phyloP scores from a whole-genome alignment of 495 filamentous ascomycete species.

The Hypoxylon perforatum region DNA sequence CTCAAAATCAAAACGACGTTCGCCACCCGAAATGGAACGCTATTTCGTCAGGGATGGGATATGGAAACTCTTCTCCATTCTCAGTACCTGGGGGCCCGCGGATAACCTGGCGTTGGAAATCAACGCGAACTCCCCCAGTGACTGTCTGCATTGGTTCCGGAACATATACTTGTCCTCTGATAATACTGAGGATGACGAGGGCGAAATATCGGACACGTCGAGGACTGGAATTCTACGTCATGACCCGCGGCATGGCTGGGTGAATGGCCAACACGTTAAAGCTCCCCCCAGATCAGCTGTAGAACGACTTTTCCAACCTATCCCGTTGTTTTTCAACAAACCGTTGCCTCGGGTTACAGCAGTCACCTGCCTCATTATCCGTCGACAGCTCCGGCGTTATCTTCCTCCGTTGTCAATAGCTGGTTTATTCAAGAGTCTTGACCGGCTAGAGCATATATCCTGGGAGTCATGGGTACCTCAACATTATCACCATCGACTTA shows the following conservation, averaged over 20 bases:
- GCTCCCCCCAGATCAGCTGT: conserved; percentile 30
- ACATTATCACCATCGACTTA: too few species aligned
- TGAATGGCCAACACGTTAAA: conserved; percentile 31
- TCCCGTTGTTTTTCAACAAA: conserved; percentile 16
- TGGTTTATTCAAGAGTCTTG: conserved; percentile 23
- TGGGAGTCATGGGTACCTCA: conserved; percentile 33
- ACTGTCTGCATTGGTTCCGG: conserved; percentile 39
- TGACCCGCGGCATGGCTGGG: conserved; percentile 33
- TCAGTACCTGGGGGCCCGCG: conserved; percentile 19
- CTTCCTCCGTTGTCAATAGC: conserved; percentile 18
- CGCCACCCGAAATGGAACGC: conserved; percentile 1
- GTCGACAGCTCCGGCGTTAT: conserved; percentile 40
- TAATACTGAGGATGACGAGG: conserved; percentile 17
- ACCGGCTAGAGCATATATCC: conserved; percentile 24
- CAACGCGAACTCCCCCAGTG: conserved; percentile 33
- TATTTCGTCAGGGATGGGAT: conserved; percentile 30
- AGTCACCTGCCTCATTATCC: conserved; percentile 34
- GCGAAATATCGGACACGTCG: neutral
- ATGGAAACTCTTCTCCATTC: conserved; percentile 23
- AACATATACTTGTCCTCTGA: conserved; percentile 30
- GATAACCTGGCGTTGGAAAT: conserved; percentile 28
- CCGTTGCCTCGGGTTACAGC: conserved; percentile 26
- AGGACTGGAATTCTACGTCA: conserved; percentile 6
- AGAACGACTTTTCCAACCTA: conserved; percentile 28
- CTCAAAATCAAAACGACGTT: conserved; percentile 1